A percentile compares a stretch with the other conserved stretches of the same genome.
Conservation (phyloP, 371 early-diverging fungal genomes). For the Mortierella sp. region DNA sequence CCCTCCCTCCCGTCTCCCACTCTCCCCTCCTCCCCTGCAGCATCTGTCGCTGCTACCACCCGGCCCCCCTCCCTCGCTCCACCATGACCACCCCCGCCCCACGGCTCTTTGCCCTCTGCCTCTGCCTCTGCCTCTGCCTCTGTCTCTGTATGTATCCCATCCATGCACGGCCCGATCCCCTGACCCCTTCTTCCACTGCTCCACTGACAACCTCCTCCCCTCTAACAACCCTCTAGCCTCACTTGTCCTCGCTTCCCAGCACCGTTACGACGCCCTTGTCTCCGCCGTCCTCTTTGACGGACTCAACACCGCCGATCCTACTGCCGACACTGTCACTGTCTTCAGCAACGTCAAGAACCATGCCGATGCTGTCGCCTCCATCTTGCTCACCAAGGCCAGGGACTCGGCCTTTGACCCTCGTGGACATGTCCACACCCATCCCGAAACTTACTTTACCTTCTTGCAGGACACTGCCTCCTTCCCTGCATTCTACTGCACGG, state of each 20-base stretch:
- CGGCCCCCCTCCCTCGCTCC: no score
- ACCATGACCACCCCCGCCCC: no score
- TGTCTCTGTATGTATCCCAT: background rate
- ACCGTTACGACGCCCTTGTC: constrained; percentile 14
- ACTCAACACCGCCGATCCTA: constrained; percentile 15
- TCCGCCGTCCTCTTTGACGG: constrained; percentile 15
- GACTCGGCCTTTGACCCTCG: constrained; percentile 3
- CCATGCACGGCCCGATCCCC: background rate
- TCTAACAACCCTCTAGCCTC: background rate
- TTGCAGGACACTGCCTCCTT: constrained; percentile 2
- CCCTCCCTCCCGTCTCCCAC: no score
- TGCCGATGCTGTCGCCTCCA: constrained; percentile 23
- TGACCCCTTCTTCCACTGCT: background rate
- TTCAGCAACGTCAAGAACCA: constrained; percentile 16
- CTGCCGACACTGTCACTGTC: constrained; percentile 3
- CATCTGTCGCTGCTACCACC: no score
- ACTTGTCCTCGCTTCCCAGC: background rate
- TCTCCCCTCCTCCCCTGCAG: no score
- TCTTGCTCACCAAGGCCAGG: constrained; percentile 9
- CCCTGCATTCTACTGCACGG: constrained; percentile 3
- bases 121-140: no score
- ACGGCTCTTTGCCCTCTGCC: no score
- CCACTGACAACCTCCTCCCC: background rate
- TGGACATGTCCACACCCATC: background rate
- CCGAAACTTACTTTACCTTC: constrained; percentile 13